Evolutionary conservation across 441 rosid species (phyloP), one percentile per base, ranked within the genome.

Genomic region (Brassica balearica): DNA sequence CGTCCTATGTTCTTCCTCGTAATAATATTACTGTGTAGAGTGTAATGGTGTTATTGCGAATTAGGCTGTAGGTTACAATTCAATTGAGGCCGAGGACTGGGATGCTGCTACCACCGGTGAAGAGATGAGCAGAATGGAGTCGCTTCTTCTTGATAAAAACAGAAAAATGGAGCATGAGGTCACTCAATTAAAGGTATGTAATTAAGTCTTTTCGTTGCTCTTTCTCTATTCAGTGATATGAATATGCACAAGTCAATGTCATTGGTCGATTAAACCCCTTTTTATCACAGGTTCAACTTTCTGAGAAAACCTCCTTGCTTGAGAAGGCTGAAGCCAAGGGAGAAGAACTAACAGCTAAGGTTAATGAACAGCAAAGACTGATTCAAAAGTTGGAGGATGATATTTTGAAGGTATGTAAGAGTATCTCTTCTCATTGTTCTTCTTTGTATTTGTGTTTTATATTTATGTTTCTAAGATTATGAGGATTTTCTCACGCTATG

Each of bases 111-210:
- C 99, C 62, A 83, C 85, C 41, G 96, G 95, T 68, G 96, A 92
- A 79, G 98, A 94, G 88, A 96, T 94, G 98, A 94, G 97, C 93
- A 90, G 87, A 86, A 90, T 96, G 99, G 99, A 96, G 84, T 92
- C 91, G 65, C 98, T 96, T 83, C 97, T 96, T 82, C 99, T 96
- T 64, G 99, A 96, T 83, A 96, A 96, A 89, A 96, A 96, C 83
- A 86, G 90, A 76, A 96, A 88, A 86, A 91, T 96, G 98, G 99
- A 96, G 76, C 99, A 96, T 77, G 94, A 96, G 81, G 92, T 91
- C 76, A 96, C 99, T 65, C 98, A 91, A 67, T 82, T 88, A 76
- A 96, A 96, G 97, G 97, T 90, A 85, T 25, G 48, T 51, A 69
- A 51, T 43, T 76, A 14, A 73, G 34, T 74, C 66, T 32, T 38